Evolutionary conservation across 148 eudicot genomes (phyloP).

Genomic region (Camellia sinensis): DNA sequence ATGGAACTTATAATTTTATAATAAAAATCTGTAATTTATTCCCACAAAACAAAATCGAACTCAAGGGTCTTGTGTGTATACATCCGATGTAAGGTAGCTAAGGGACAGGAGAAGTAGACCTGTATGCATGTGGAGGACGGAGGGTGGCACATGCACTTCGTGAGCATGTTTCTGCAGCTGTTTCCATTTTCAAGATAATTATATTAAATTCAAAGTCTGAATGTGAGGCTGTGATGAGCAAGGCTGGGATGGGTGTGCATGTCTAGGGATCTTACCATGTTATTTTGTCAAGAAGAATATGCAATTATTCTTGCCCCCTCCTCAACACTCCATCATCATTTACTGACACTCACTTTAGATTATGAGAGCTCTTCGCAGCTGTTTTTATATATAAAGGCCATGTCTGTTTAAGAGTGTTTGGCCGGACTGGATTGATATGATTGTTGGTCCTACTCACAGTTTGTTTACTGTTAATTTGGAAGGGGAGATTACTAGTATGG

Average conservation of each 20-base stretch:
- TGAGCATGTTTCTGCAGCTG: conserved; percentile 27
- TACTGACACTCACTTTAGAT: neutral
- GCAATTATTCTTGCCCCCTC: conserved; percentile 60
- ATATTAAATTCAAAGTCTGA: too few relatives aligned
- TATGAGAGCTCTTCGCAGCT: too few relatives aligned
- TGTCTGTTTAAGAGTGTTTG: too few relatives aligned
- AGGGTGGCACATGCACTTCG: conserved; percentile 50
- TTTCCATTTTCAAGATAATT: too few relatives aligned
- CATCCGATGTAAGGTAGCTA: neutral
- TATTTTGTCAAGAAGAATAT: conserved; percentile 35
- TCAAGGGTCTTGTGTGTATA: neutral
- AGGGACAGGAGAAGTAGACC: conserved; percentile 11
- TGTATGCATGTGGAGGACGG: conserved; percentile 56
- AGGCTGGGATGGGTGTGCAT: conserved; percentile 40
- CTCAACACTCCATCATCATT: neutral
- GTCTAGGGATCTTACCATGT: conserved; percentile 85
- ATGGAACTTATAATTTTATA: too few relatives aligned
- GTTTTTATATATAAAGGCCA: too few relatives aligned
- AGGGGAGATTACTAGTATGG: too few relatives aligned
- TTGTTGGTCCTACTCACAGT: too few relatives aligned
- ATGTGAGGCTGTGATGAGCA: neutral
- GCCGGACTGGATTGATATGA: too few relatives aligned
- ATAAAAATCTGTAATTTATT: too few relatives aligned
- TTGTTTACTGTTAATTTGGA: too few relatives aligned
- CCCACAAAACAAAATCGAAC: too few relatives aligned